phyloP scores from a whole-genome alignment of 371 early-diverging fungal genomes.

The Umbelopsis sp. region DNA sequence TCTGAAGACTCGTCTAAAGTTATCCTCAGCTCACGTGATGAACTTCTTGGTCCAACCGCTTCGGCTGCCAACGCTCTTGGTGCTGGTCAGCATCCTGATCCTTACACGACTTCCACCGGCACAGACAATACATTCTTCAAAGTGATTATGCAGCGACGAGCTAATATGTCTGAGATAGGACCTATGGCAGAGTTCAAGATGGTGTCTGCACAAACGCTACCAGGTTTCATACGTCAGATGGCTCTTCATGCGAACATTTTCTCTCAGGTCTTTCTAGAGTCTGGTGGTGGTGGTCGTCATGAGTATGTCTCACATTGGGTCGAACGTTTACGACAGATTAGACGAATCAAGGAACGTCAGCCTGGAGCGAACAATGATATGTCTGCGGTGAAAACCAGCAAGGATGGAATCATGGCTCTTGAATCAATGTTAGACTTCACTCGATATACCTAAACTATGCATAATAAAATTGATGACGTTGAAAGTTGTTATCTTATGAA shows the following conservation, averaged over 20 bases:
- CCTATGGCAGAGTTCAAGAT: constrained; percentile 82
- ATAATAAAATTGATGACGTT: background rate
- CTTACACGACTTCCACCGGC: constrained; percentile 17
- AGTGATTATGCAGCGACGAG: constrained; percentile 71
- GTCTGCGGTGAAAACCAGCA: constrained; percentile 21
- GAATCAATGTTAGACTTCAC: constrained; percentile 66
- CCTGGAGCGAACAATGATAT: constrained; percentile 17
- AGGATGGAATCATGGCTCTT: constrained; percentile 37
- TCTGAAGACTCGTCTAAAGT: constrained; percentile 41
- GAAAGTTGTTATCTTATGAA: no score
- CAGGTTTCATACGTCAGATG: constrained; percentile 81
- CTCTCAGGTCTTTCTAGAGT: constrained; percentile 80
- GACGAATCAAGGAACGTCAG: constrained; percentile 68
- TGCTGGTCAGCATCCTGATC: constrained; percentile 21
- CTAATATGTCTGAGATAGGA: constrained; percentile 85
- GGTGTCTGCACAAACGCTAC: constrained; percentile 76
- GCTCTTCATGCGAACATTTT: constrained; percentile 91
- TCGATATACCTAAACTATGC: constrained; percentile 49
- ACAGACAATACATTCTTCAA: constrained; percentile 60
- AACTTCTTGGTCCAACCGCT: constrained; percentile 23
- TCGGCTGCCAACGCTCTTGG: constrained; percentile 34
- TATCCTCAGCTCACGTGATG: constrained; percentile 25
- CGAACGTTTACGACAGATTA: constrained; percentile 87
- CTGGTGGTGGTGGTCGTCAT: constrained; percentile 47
- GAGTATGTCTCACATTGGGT: constrained; percentile 86